Evolutionary conservation across 2,329 filamentous ascomycete genomes (phyloP).

Genomic region (Triangularia verruculosa): DNA sequence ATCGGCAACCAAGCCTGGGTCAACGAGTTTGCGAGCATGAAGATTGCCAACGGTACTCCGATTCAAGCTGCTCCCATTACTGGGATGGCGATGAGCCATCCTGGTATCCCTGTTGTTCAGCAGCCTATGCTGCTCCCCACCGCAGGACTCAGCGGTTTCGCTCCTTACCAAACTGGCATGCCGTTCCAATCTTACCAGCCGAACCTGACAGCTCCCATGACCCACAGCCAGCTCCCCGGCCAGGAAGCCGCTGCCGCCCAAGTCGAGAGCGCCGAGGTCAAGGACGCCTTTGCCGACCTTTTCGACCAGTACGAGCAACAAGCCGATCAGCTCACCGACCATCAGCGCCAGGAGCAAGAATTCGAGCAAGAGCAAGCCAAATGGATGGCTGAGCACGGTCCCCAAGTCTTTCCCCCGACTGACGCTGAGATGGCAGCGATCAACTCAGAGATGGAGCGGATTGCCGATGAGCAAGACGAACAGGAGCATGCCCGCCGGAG

Average conservation of each 20-base stretch:
- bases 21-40: slow-evolving; percentile 25
- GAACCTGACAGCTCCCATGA: slow-evolving; percentile 9
- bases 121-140: slow-evolving; percentile 10
- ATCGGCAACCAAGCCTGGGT: slow-evolving; percentile 24
- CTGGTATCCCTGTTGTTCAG: slow-evolving; percentile 10
- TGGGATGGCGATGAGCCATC: slow-evolving; percentile 6
- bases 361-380: slow-evolving; percentile 24
- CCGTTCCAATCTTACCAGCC: not conserved
- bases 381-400: slow-evolving; percentile 35
- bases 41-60: slow-evolving; percentile 9
- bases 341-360: slow-evolving; percentile 18
- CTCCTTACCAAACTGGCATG: not conserved
- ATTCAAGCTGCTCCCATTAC: slow-evolving; percentile 6
- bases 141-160: not conserved
- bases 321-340: slow-evolving; percentile 20
- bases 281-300: slow-evolving; percentile 29
- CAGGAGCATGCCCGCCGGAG: slow-evolving; percentile 25
- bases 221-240: slow-evolving; percentile 7
- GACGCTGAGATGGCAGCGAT: slow-evolving; percentile 25
- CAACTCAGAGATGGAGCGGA: slow-evolving; percentile 27
- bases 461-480: slow-evolving; percentile 31
- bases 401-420: slow-evolving; percentile 19
- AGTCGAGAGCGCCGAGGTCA: slow-evolving; percentile 12
- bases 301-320: slow-evolving; percentile 29
- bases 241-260: not conserved